Evolutionary conservation across 371 early-diverging fungal species (phyloP), one percentile per base, ranked within the genome.

Genomic region (Apophysomyces ossiformis): DNA sequence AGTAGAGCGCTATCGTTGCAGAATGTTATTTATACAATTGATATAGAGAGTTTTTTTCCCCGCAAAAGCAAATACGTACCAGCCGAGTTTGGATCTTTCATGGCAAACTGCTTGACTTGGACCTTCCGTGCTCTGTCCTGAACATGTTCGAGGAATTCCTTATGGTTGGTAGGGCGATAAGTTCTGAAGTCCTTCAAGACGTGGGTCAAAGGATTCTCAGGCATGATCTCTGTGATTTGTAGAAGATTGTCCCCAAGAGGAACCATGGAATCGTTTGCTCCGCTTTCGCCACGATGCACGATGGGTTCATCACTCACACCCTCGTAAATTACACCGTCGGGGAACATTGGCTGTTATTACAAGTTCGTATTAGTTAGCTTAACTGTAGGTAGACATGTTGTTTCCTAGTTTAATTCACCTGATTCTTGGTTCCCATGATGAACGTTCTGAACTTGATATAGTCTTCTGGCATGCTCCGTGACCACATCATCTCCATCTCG

Each of bases 221-320:
- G 95, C 87, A 94, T 90, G 50, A 72, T 67, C n/a, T 79, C 79
- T 7, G 94, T 92, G 67, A 95, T 76, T 78, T 93, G 89, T 63
- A 95, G 77, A 57, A 95, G 72, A 66, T 95, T 95, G 64, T 95
- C 95, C 45, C 84, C 87, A 60, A 92, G 81, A 15, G 95, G 95
- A 38, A 95, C 86, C 76, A 95, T 93, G 5, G 88, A 89, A 65
- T 94, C 95, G 76, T 95, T 95, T 47, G 95, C 93, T 18, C 95
- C 95, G 15, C 88, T 86, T 65, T 94, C 95, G 35, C 95, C 95
- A 65, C 95, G 85, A 72, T 89, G 93, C 68, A 73, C 81, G 39
- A 86, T 75, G 8, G 89, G 87, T 36, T 79, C 59, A 37, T 86
- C 86, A 21, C 82, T 81, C 9, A 90, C 87, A 56, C 90, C 92